A percentile compares a stretch with the other conserved stretches of the same genome.
Conservation (phyloP, 192 early-diverging fungal species). For the Endogone sp. region DNA sequence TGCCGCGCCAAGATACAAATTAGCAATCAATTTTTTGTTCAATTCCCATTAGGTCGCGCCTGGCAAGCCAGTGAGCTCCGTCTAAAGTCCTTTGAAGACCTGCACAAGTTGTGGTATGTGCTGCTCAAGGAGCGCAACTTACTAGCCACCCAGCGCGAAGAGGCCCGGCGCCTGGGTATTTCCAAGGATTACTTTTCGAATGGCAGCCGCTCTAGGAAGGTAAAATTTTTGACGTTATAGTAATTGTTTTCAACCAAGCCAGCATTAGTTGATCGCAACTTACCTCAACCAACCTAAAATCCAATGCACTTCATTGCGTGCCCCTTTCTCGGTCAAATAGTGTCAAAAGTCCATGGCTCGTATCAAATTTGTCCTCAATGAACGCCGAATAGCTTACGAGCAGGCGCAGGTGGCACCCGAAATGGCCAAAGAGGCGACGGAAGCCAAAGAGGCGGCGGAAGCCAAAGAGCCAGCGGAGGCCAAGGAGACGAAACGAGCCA, state of each 20-base stretch:
- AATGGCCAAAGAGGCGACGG: not conserved
- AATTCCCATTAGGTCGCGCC: slow-evolving; percentile 59
- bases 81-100: slow-evolving; percentile 92
- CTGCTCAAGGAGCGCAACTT: slow-evolving; percentile 83
- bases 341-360: slow-evolving; percentile 82
- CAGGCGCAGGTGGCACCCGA: slow-evolving; percentile 24
- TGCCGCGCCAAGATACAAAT: not conserved
- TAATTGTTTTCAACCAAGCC: not conserved
- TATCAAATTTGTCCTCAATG: slow-evolving; percentile 75
- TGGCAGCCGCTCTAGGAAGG: slow-evolving; percentile 61
- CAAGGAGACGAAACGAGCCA: not conserved
- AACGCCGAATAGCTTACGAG: slow-evolving; percentile 65
- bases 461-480: not conserved
- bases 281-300: too few relatives aligned
- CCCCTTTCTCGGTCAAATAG: slow-evolving; percentile 36
- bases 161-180: slow-evolving; percentile 56
- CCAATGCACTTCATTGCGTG: too few relatives aligned
- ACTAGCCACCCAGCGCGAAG: slow-evolving; percentile 69
- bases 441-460: not conserved
- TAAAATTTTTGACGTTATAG: too few relatives aligned
- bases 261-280: not conserved
- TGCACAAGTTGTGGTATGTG: slow-evolving; percentile 94
- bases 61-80: slow-evolving; percentile 90
- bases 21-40: not conserved
- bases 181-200: slow-evolving; percentile 52